A percentile compares a stretch with the other conserved stretches of the same genome.
phyloP scores from a whole-genome alignment of 2,329 filamentous ascomycete species.

The Dothistroma pini region DNA sequence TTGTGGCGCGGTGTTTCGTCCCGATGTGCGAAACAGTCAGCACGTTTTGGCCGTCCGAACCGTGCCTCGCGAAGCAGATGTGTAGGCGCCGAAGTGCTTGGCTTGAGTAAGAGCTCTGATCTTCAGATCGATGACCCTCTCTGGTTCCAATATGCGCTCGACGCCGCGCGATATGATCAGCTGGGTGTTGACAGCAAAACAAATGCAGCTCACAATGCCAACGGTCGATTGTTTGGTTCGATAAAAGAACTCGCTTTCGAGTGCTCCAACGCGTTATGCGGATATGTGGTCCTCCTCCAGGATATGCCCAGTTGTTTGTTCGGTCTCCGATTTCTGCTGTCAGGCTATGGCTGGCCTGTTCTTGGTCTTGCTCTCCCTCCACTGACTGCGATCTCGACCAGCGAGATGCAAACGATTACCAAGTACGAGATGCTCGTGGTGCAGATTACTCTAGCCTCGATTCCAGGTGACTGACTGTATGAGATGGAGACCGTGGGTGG shows the following conservation, averaged over 20 bases:
- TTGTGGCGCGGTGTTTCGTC: not conserved
- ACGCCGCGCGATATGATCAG: not conserved
- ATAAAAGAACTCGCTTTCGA: not conserved
- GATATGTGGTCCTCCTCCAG: not conserved
- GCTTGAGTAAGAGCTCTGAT: not conserved
- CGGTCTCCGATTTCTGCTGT: constrained; percentile 1
- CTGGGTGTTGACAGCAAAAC: not conserved
- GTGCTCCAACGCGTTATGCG: not conserved
- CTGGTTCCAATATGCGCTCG: not conserved
- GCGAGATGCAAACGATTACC: constrained; percentile 13
- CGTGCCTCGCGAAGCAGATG: not conserved
- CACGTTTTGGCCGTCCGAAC: not conserved
- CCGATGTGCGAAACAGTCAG: not conserved
- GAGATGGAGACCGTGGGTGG: constrained; percentile 1
- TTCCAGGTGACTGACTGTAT: not conserved
- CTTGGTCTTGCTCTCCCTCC: not conserved
- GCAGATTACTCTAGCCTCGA: not conserved
- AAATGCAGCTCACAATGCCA: not conserved
- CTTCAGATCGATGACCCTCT: not conserved
- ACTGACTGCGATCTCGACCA: constrained; percentile 11
- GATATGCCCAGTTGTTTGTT: not conserved
- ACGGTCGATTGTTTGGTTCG: not conserved
- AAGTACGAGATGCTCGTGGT: constrained; percentile 1
- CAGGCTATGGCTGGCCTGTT: not conserved
- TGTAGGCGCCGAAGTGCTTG: not conserved